Base-by-base conservation (phyloP, 208 protist species). In the Acanthamoeba sp. region DNA sequence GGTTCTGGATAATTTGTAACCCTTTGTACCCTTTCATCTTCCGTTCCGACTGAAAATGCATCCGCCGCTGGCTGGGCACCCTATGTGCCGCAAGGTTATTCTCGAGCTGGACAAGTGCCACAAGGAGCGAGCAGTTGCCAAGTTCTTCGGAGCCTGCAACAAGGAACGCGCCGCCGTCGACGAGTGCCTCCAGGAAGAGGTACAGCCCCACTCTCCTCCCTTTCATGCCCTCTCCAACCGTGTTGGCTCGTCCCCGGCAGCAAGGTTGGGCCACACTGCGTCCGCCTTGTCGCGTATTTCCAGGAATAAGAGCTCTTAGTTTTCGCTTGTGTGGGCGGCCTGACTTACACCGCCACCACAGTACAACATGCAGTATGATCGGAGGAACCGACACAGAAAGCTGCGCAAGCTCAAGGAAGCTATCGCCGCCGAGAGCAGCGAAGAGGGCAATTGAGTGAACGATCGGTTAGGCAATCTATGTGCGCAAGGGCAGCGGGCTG, bases 311-410 rank as follows among this genome's bases (percentile, higher is more conserved):
- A 45, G 7, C 5, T 78, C 10, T n/a, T 38, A 10, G 7, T 36
- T 22, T 71, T 27, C 29, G n/a, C n/a, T n/a, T 71, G 7, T 29
- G 14, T 36, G 7, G 29, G 62, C 34, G 34, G 9, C 1, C 27
- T 27, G 7, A 7, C 27, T 1, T 29, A 73, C 27, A 50, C 6
- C 29, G n/a, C 27, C 20, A 4, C 2, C 50, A 20, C 22, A 82
- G 76, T 85, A 85, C 76, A 85, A 85, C 76, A 85, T 85, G 76
- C 76, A 85, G 45, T 85, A 85, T 42, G 76, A 85, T 29, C 76
- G 76, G 20, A 7, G 76, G n/a, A 85, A 85, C 42, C 36, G 76
- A 34, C 38, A 85, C 76, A 85, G 76, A 22, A 48, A 57, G 45
- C 76, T 38, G 76, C 76, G 76, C 76, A 85, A 85, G 76, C 45